Evolutionary conservation across 2,329 filamentous ascomycete genomes (phyloP), one percentile per base, ranked within the genome.

Genomic region (Xylariaceae sp.): DNA sequence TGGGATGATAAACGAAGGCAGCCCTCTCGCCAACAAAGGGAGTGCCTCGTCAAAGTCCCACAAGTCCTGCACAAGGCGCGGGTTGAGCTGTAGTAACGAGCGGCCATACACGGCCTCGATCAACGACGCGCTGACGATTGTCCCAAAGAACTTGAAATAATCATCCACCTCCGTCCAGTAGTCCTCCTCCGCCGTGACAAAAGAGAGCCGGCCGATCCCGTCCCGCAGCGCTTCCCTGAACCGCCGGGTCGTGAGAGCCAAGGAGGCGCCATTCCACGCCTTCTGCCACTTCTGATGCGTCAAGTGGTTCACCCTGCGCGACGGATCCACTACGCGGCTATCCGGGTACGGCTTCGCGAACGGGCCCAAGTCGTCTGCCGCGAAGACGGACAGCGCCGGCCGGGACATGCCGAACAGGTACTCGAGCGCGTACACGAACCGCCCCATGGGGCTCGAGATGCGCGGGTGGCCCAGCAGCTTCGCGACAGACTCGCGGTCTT

Each of bases 41-140:
- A 52, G 28, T 2, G 31, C 38, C 4, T 39, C 34, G 29, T 51
- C 48, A 16, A 50, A 51, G 16, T 43, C 41, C 19, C 43, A 46
- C 9, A 52, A 39, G 9, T 51, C 30, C 2, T 50, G 28, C 4
- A 51, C 36, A 23, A 51, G 46, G 2, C 5, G 35, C 2, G 48
- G 50, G 14, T 47, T 46, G 7, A 52, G 19, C 5, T 41, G 44
- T 9, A 52, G 6, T 15, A 52, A 7, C 1, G 38, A 34, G 19
- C 48, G 48, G 0, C 50, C 50, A 15, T 46, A 44, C n/a, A 52
- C 35, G 24, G 35, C 36, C 26, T 52, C 34, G 14, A 52, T 34
- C 9, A 40, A 31, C 3, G 48, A 43, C 1, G 38, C 24, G 2
- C 48, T 44, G n/a, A 51, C 36, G 9, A 18, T 43, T 1, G 43